Evolutionary conservation across 108 stramenopile genomes (phyloP).

Genomic region (Nannochloropsis oceanica): DNA sequence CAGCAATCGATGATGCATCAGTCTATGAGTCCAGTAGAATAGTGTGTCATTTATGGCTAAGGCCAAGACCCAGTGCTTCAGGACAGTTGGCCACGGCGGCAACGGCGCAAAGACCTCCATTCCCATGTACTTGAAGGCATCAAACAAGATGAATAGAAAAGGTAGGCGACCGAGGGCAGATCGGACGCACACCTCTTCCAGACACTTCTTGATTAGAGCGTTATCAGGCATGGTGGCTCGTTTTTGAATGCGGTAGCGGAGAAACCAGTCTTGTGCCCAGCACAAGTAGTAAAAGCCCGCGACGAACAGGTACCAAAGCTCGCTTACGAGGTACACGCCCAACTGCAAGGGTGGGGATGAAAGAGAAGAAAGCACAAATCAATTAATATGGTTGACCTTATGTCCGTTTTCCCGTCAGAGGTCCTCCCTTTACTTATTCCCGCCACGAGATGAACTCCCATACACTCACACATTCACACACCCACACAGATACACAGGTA

Average conservation of each 20-base stretch:
- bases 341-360: not conserved
- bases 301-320: not conserved
- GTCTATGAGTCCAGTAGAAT: not conserved
- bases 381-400: too few relatives aligned
- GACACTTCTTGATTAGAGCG: not conserved
- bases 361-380: too few relatives aligned
- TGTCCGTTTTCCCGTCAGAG: too few relatives aligned
- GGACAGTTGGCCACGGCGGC: not conserved
- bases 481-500: too few relatives aligned
- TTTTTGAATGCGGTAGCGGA: not conserved
- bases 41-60: not conserved
- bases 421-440: too few relatives aligned
- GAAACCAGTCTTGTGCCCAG: not conserved
- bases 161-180: not conserved
- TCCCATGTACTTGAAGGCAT: not conserved
- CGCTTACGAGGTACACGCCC: not conserved
- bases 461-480: too few relatives aligned
- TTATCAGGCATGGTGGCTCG: not conserved
- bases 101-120: not conserved
- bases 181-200: not conserved
- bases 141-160: not conserved
- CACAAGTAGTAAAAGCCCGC: not conserved
- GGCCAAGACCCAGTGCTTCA: not conserved
- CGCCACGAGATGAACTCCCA: too few relatives aligned
- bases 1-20: not conserved